Evolutionary conservation across 2,329 filamentous ascomycete species (phyloP).

Genomic region (Colletotrichum lupini): DNA sequence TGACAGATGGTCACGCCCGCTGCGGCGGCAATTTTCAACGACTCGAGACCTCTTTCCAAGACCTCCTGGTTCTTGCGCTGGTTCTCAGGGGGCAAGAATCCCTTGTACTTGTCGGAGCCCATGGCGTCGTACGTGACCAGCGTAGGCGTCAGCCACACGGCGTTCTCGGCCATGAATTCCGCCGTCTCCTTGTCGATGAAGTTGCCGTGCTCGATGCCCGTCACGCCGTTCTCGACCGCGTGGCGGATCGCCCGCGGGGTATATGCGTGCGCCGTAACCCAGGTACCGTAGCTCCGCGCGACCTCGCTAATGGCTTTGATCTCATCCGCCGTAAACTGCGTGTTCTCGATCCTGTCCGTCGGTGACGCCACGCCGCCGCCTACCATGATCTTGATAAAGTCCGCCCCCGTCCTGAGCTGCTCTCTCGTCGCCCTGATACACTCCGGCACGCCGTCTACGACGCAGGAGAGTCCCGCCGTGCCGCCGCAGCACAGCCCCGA

Average conservation of each 20-base stretch:
- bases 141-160: slow-evolving; percentile 64
- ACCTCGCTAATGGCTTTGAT: slow-evolving; percentile 64
- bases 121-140: slow-evolving; percentile 63
- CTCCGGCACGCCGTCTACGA: slow-evolving; percentile 65
- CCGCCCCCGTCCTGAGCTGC: slow-evolving; percentile 64
- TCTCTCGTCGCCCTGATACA: slow-evolving; percentile 64
- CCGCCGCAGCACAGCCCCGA: slow-evolving; percentile 57
- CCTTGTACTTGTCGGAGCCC: slow-evolving; percentile 53
- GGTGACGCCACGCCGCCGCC: slow-evolving; percentile 67
- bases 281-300: slow-evolving; percentile 60
- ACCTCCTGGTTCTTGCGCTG: slow-evolving; percentile 63
- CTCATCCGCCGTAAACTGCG: slow-evolving; percentile 68
- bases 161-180: slow-evolving; percentile 59
- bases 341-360: slow-evolving; percentile 62
- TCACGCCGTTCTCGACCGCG: slow-evolving; percentile 64
- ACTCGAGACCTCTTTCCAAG: slow-evolving; percentile 56
- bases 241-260: slow-evolving; percentile 65
- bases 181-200: slow-evolving; percentile 56
- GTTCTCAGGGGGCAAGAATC: slow-evolving; percentile 55
- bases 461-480: slow-evolving; percentile 50
- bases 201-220: slow-evolving; percentile 62
- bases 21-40: slow-evolving; percentile 59
- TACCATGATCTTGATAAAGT: slow-evolving; percentile 73
- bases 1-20: slow-evolving; percentile 67
- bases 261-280: slow-evolving; percentile 69